Base-by-base conservation (phyloP, 768 basidiomycete species). In the Mrakia hoshinonis region DNA sequence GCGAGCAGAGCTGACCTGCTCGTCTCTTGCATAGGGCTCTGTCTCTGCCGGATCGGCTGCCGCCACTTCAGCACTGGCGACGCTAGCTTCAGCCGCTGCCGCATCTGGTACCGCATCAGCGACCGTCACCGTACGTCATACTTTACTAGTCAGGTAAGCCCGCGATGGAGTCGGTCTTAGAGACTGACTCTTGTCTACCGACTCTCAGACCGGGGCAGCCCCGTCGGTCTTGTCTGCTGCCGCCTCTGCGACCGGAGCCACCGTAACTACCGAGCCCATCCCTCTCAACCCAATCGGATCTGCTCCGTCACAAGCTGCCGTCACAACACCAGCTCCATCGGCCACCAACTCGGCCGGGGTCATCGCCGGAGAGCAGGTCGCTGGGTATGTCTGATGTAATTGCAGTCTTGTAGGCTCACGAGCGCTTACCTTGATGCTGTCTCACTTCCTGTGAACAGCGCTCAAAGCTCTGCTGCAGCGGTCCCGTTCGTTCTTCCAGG, bases 401-500 rank as follows among this genome's bases (percentile, higher is more conserved):
- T 36, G 4, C 3, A 29, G 13, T n/a, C 36, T 36, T 22, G 22
- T 5, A 20, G 1, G 5, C 2, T 60, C 34, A 29, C 34, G 20
- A 12, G 6, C 31, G 1, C 29, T 18, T 9, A 7, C 31, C 5
- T 31, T 60, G 55, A 60, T 31, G 1, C n/a, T 36, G 13, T 18
- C 29, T 12, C 29, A 5, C 29, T 18, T 6, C 61, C 36, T 43
- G 7, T 26, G 0, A 39, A 12, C 3, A 13, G 22, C 51, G 20
- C 61, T n/a, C 24, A 26, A 20, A 48, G n/a, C 2, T 36, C 62
- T 24, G n/a, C 62, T 4, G 66, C 34, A 2, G 48, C 49, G 1
- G 31, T 36, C 9, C 47, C 68, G 4, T 61, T 61, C 34, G 54
- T 38, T 13, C 55, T 69, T 11, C 68, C 68, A 15, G 68, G 68